Evolutionary conservation across 2,329 filamentous ascomycete species (phyloP).

Genomic region (Daldinia sp.): DNA sequence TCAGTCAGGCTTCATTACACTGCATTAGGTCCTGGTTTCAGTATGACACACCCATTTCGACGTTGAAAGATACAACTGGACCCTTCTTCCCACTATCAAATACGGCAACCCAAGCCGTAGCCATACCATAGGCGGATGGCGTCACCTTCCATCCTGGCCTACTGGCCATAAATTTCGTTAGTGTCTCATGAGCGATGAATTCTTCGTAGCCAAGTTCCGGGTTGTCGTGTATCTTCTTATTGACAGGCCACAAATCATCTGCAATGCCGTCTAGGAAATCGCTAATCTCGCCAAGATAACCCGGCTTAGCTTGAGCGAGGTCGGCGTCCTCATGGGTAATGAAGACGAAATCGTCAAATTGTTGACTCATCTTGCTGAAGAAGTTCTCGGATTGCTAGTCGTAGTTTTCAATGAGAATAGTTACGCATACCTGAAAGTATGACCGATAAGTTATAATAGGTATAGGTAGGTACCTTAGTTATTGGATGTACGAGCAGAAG

Average conservation of each 20-base stretch:
- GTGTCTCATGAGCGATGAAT: conserved; percentile 61
- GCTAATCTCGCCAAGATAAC: conserved; percentile 54
- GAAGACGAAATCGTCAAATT: conserved; percentile 48
- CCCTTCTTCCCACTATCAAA: conserved; percentile 61
- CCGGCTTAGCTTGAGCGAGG: conserved; percentile 29
- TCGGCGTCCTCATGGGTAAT: conserved; percentile 45
- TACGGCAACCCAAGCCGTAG: conserved; percentile 65
- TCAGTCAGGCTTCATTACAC: conserved; percentile 27
- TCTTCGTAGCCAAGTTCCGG: conserved; percentile 64
- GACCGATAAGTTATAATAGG: background rate
- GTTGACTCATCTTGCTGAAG: conserved; percentile 39
- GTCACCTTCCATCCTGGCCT: conserved; percentile 63
- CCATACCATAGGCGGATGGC: conserved; percentile 63
- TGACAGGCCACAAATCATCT: conserved; percentile 58
- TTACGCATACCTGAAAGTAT: background rate
- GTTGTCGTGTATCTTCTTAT: conserved; percentile 64
- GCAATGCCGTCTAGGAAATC: conserved; percentile 55
- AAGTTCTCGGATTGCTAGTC: background rate
- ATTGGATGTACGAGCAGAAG: background rate
- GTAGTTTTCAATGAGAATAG: background rate
- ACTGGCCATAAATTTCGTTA: conserved; percentile 61
- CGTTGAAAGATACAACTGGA: conserved; percentile 61
- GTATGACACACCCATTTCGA: conserved; percentile 57
- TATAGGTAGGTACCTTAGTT: background rate
- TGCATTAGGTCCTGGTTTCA: background rate